Evolutionary conservation across 805 yeast species (phyloP), one percentile per base, ranked within the genome.

Genomic region (Nakazawaea laoshanensis): DNA sequence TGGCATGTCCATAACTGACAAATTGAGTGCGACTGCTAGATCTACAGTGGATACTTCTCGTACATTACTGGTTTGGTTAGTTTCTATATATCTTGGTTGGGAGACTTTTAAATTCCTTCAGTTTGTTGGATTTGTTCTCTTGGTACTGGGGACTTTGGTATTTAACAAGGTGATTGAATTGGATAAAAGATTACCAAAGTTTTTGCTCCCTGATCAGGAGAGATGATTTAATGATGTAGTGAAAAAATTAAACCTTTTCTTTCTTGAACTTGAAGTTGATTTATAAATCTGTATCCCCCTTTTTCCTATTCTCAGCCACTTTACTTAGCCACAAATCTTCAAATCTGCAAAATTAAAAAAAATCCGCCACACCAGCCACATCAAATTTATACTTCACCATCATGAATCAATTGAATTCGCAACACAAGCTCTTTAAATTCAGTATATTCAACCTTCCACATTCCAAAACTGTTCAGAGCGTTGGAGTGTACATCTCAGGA

Each of bases 1-100:
- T 45, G 94, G 94, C 2, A 67, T 81, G 24, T 66, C 84, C 7
- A 57, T 83, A 24, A 83, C 94, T 3, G 64, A 70, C 31, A 55
- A 57, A 29, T 49, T 82, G 30, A 75, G 81, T 33, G 92, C 94
- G 21, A 82, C 94, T 1, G 67, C 88, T 2, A 63, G 92, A 47
- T 75, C 86, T 15, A 83, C 92, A 2, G 70, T 83, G 32, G 94
- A 83, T 47, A 77, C 87, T 1, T 77, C 82, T 38, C 65, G 94
- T 42, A 82, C 92, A 0, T 54, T 81, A 16, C 53, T 79, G 18
- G 88, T 83, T 12, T 83, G 94, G 94, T 24, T 77, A 1, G 68
- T 79, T 7, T 83, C 92, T 1, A 57, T 83, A 32, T 33, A 53
- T 15, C 46, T 82, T 41, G 92, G 89, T 3, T 83, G 92, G 94